Base-by-base conservation (phyloP, 2,329 filamentous ascomycete genomes). In the Fusarium concolor region DNA sequence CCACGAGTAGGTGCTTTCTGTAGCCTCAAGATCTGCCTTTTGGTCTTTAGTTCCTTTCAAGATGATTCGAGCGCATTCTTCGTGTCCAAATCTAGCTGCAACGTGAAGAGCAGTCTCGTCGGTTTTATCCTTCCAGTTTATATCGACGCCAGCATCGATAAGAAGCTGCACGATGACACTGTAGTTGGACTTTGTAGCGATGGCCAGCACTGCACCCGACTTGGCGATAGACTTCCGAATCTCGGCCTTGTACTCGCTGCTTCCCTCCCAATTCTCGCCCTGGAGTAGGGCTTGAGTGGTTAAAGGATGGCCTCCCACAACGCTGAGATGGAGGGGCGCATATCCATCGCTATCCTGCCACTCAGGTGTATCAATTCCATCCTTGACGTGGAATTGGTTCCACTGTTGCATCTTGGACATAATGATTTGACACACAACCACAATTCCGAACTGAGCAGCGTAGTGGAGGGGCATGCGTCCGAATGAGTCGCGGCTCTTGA, bases 261-360 rank as follows among this genome's bases (percentile, higher is more conserved):
- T 80, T 2, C 89, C 90, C 68, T 89, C 85, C 90, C 91, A 93
- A 66, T 90, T 90, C 75, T 97, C 94, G 4, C 92, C 90, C 58
- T 92, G 88, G 1, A 99, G 84, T 6, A 99, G 85, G 17, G 90
- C 87, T 70, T 92, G 88, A 1, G 94, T 97, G 0, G 95, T 97
- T 51, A 94, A 82, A 4, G 92, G 89, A 77, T 99, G 96, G 1
- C 95, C 95, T 41, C 93, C 94, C 46, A 97, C 92, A 26, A 98
- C 95, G 73, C 92, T 93, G 43, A 99, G 86, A 81, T 99, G 95
- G 41, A 99, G 83, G 1, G 96, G 96, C 11, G 94, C 93, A 78
- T 91, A 93, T 18, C 96, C 95, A 74, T 98, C 96, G 20, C 89
- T 87, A 76, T 99, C 96, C 79, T 97, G 95, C 95, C 95, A 98